phyloP scores from a whole-genome alignment of 495 filamentous ascomycete species.

The Daldinia vernicosa region DNA sequence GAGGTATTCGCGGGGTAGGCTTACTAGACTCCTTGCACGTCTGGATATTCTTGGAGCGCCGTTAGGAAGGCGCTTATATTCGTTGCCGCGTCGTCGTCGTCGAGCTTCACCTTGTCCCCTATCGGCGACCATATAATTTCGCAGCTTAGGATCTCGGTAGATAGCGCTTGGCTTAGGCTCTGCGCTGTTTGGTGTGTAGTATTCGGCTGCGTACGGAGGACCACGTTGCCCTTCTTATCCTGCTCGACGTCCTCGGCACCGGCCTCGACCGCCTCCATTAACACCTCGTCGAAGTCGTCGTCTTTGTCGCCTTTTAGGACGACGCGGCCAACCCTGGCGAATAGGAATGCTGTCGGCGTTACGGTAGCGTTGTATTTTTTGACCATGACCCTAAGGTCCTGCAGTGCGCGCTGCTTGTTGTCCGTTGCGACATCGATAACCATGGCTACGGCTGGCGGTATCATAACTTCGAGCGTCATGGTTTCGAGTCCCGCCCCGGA shows the following conservation, averaged over 20 bases:
- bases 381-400: constrained; percentile 72
- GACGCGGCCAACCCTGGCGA: constrained; percentile 78
- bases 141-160: constrained; percentile 70
- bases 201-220: constrained; percentile 78
- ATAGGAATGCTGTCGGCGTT: constrained; percentile 82
- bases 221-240: constrained; percentile 72
- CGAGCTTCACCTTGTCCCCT: constrained; percentile 71
- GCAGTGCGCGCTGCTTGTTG: constrained; percentile 73
- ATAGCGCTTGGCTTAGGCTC: constrained; percentile 63
- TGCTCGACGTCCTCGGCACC: constrained; percentile 82
- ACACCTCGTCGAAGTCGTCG: constrained; percentile 71
- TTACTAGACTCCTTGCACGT: constrained; percentile 72
- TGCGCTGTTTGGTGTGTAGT: constrained; percentile 72
- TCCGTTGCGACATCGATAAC: constrained; percentile 84
- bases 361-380: constrained; percentile 73
- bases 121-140: constrained; percentile 90
- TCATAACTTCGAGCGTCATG: constrained; percentile 81
- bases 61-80: constrained; percentile 65
- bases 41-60: constrained; percentile 64
- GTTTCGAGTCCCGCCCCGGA: constrained; percentile 76
- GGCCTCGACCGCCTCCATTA: constrained; percentile 86
- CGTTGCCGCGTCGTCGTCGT: constrained; percentile 57
- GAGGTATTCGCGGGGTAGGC: constrained; percentile 1
- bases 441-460: constrained; percentile 78
- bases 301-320: constrained; percentile 68